Base-by-base conservation (phyloP, 1,139 yeast genomes). In the Martiniozyma asiatica region DNA sequence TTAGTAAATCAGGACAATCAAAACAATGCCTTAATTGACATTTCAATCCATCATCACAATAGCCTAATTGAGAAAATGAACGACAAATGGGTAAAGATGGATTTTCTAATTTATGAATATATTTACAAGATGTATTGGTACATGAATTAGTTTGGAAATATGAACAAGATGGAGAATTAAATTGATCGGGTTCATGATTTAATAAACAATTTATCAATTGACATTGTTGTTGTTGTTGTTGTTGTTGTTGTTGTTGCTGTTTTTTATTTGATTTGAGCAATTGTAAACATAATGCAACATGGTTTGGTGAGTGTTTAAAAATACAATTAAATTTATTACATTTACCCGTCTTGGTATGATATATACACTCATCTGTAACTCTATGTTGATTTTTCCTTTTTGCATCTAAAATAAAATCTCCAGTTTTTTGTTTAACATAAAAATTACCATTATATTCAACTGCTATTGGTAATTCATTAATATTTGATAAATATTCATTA, bases 1-100 rank as follows among this genome's bases (percentile, higher is more conserved):
- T 73, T 39, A 70, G 76, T 41, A 63, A 71, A 45, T 79, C 89
- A 0, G 93, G 92, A 50, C 93, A 80, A 35, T 68, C 70, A 42
- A 60, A 65, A 8, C 58, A 55, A 50, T 80, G 94, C 24, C 66
- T 52, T 34, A 68, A 63, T 5, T 65, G 61, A 49, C 93, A 80
- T 22, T 48, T 43, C 14, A 53, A 48, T 0, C 93, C 94, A 22
- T 68, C 50, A 18, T 58, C 66, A 51, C 94, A 80, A 55, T 68
- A 77, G 1, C 89, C 87, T 7, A 68, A 68, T 21, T 73, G 45
- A 2, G 87, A 65, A 57, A 81, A 81, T 20, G 68, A 73, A 19
- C 81, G 59, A 44, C 93, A 80, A 0, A 71, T 58, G 9, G 57
- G 50, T 3, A 36, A 20, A 15, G 55, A 53, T 2, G 62, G 21